phyloP scores from a whole-genome alignment of 148 eudicot species.

The Pouteria glomerata region DNA sequence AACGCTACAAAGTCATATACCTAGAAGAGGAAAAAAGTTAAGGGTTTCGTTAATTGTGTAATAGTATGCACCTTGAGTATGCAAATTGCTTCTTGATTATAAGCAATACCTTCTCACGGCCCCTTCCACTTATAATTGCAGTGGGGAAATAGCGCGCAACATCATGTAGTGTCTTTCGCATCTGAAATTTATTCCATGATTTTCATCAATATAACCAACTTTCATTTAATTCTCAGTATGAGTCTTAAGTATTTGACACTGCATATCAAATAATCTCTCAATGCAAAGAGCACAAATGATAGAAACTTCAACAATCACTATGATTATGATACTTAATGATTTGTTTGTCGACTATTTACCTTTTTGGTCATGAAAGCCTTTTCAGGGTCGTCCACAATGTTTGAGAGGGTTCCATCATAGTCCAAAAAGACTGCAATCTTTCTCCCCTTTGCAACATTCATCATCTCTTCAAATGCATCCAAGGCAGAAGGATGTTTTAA shows the following conservation, averaged over 20 bases:
- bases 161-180: slow-evolving; percentile 43
- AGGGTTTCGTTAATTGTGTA: background rate
- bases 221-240: background rate
- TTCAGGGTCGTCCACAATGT: slow-evolving; percentile 50
- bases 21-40: slow-evolving; percentile 16
- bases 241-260: background rate
- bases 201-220: background rate
- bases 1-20: slow-evolving; percentile 51
- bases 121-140: slow-evolving; percentile 62
- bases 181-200: slow-evolving; percentile 30
- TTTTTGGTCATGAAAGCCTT: slow-evolving; percentile 44
- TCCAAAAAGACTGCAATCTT: slow-evolving; percentile 43
- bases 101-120: slow-evolving; percentile 45
- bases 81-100: background rate
- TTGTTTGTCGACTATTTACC: slow-evolving; percentile 17
- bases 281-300: background rate
- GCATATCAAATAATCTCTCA: background rate
- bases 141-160: slow-evolving; percentile 55
- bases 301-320: slow-evolving; percentile 2
- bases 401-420: slow-evolving; percentile 56
- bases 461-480: slow-evolving; percentile 32
- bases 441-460: slow-evolving; percentile 30
- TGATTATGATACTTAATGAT: background rate
- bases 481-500: slow-evolving; percentile 50
- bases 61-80: background rate